Evolutionary conservation across 2,329 filamentous ascomycete species (phyloP).

Genomic region (Beauveria bassiana): DNA sequence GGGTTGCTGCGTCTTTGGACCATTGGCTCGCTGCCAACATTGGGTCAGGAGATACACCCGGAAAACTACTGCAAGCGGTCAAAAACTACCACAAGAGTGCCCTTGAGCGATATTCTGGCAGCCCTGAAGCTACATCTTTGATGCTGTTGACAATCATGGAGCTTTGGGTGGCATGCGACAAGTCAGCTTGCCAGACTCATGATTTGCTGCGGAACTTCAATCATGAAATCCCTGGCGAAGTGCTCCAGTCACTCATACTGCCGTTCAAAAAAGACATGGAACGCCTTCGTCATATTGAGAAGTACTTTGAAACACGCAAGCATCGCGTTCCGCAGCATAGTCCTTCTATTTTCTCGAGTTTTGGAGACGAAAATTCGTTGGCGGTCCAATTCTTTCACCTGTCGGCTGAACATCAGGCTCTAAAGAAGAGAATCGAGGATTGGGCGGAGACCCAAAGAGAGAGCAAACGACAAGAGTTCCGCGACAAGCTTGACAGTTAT

Average conservation of each 20-base stretch:
- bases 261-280: constrained; percentile 35
- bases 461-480: background rate
- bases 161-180: constrained; percentile 52
- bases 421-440: background rate
- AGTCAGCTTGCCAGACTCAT: constrained; percentile 28
- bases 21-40: constrained; percentile 27
- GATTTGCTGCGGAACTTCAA: constrained; percentile 38
- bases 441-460: background rate
- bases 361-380: background rate
- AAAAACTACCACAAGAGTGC: constrained; percentile 26
- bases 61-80: constrained; percentile 21
- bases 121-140: constrained; percentile 39
- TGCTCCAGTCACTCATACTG: constrained; percentile 38
- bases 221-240: constrained; percentile 30
- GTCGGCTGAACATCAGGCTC: background rate
- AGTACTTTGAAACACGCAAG: constrained; percentile 29
- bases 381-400: background rate
- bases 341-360: background rate
- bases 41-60: constrained; percentile 18
- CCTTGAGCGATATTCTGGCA: constrained; percentile 23
- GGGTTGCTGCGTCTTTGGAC: constrained; percentile 34
- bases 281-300: constrained; percentile 36
- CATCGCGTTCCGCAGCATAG: background rate
- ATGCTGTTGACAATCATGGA: constrained; percentile 50
- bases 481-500: background rate